Conservation (phyloP, 139 green algal genomes). For the Bryopsis sp. region DNA sequence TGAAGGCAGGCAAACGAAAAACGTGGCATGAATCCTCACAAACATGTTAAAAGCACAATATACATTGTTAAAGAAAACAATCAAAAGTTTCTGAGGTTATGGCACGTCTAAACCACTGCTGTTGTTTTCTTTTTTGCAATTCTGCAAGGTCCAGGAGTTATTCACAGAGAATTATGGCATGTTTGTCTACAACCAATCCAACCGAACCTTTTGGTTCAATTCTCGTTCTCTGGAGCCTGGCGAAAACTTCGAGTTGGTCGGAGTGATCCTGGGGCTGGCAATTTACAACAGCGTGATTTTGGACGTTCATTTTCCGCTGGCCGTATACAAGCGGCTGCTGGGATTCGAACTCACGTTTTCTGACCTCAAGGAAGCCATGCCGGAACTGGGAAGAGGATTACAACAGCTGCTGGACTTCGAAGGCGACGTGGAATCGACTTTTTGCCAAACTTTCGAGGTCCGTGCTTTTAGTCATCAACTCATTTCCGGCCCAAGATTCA, state of each 20-base stretch:
- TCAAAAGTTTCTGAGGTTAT: too few relatives aligned
- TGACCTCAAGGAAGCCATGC: slow-evolving; percentile 50
- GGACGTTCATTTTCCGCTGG: slow-evolving; percentile 60
- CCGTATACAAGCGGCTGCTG: slow-evolving; percentile 25
- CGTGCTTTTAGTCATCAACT: background rate
- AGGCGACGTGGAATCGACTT: slow-evolving; percentile 46
- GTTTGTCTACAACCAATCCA: slow-evolving; percentile 68
- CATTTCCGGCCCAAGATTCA: background rate
- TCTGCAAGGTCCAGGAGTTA: slow-evolving; percentile 26
- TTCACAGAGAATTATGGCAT: slow-evolving; percentile 64
- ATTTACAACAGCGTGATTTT: slow-evolving; percentile 78
- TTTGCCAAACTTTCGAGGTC: slow-evolving; percentile 23
- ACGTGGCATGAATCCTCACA: too few relatives aligned
- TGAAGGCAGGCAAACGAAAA: too few relatives aligned
- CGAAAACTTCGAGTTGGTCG: slow-evolving; percentile 45
- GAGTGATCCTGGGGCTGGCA: slow-evolving; percentile 58
- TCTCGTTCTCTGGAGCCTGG: slow-evolving; percentile 18
- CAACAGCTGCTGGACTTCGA: slow-evolving; percentile 59
- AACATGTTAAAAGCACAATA: too few relatives aligned
- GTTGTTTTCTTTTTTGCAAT: background rate
- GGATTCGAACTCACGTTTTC: slow-evolving; percentile 19
- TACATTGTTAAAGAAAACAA: too few relatives aligned
- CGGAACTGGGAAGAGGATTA: slow-evolving; percentile 45
- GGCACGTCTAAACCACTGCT: too few relatives aligned
- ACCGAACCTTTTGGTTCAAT: slow-evolving; percentile 44